phyloP scores from a whole-genome alignment of 192 early-diverging fungal species.

The Coemansia sp. region DNA sequence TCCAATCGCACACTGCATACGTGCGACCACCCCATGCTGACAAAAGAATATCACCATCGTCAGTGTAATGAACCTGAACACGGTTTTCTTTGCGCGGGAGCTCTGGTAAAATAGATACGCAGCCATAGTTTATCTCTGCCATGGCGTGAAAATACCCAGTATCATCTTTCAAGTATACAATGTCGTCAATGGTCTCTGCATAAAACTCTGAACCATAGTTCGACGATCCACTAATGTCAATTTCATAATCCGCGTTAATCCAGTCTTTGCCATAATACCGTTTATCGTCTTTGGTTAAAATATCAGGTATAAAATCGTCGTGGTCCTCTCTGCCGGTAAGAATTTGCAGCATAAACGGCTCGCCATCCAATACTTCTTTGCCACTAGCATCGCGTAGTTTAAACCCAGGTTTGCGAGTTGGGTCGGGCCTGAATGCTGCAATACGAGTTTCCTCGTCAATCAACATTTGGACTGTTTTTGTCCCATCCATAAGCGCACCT shows the following conservation, averaged over 20 bases:
- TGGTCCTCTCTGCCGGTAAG: background rate
- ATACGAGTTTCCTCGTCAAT: slow-evolving; percentile 1
- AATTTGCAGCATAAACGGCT: slow-evolving; percentile 1
- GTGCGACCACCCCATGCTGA: slow-evolving; percentile 5
- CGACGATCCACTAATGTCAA: background rate
- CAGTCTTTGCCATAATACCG: slow-evolving; percentile 2
- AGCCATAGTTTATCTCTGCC: too few relatives aligned
- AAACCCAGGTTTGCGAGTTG: slow-evolving; percentile 2
- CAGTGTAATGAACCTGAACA: slow-evolving; percentile 7
- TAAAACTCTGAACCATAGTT: background rate
- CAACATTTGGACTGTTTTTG: background rate
- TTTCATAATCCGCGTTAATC: background rate
- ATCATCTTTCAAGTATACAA: slow-evolving; percentile 3
- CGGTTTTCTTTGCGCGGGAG: slow-evolving; percentile 5
- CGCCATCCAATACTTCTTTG: background rate
- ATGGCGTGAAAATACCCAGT: background rate
- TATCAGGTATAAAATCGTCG: background rate
- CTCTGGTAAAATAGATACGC: background rate
- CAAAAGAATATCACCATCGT: slow-evolving; percentile 1
- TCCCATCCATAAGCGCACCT: background rate
- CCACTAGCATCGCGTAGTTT: slow-evolving; percentile 7
- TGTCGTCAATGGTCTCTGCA: slow-evolving; percentile 3
- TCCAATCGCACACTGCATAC: background rate
- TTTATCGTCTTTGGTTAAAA: background rate
- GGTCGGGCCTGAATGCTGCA: background rate